Conservation (phyloP, 257 asterid genomes). For the Nicotiana tabacum region DNA sequence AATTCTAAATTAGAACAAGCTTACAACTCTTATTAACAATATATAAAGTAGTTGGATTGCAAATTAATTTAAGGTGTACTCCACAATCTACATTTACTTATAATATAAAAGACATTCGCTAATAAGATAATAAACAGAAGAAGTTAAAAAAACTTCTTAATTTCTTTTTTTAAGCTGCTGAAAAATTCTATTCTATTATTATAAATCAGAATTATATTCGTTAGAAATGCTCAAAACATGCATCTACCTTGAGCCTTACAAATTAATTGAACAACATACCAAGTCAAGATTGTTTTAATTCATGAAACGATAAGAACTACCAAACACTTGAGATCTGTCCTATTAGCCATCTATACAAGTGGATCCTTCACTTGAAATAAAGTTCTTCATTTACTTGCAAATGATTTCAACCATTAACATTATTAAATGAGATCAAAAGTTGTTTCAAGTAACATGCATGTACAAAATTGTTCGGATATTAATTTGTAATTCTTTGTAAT, state of each 20-base stretch:
- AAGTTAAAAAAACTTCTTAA: too few species aligned
- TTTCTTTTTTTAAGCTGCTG: too few species aligned
- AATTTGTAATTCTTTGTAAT: background rate
- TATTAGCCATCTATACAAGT: background rate
- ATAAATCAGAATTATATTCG: background rate
- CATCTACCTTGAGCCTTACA: slow-evolving; percentile 4
- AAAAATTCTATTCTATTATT: too few species aligned
- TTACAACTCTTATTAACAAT: too few species aligned
- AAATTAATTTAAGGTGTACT: too few species aligned
- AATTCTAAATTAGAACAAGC: too few species aligned
- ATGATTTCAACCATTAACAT: background rate
- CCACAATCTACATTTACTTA: too few species aligned
- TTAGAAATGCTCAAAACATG: background rate
- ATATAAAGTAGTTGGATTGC: too few species aligned
- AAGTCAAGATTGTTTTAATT: background rate
- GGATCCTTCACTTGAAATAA: background rate
- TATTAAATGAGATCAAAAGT: background rate
- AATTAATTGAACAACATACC: background rate
- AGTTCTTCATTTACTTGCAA: background rate
- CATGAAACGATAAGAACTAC: background rate
- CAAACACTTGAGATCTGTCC: background rate
- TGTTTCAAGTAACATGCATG: background rate
- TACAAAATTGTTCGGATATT: background rate
- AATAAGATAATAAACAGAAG: too few species aligned
- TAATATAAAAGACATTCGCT: too few species aligned